Base-by-base conservation (phyloP, 495 filamentous ascomycete genomes). In the Aspergillus panamensis region DNA sequence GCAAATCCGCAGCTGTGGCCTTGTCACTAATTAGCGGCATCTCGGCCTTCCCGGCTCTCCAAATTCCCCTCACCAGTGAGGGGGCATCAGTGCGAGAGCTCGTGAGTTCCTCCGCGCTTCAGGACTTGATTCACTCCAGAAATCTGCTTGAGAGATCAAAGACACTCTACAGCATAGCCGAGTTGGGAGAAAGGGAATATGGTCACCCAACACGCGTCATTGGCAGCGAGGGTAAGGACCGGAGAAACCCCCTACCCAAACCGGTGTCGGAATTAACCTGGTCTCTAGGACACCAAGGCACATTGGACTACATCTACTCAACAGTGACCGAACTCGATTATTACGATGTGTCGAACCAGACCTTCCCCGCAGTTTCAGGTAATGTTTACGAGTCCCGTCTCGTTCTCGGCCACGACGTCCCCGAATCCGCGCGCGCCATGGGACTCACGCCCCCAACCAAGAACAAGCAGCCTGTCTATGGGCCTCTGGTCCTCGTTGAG, bases 191-290 rank as follows among this genome's bases (percentile, higher is more conserved):
- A 44, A 69, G 77, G 12, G 80, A 84, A 50, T 86, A 81, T 66
- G 75, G 76, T 56, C 84, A 84, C 55, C 84, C 83, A 3, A 87
- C 84, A 3, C 74, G 84, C 52, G 84, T 87, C 16, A 86, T 87
- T 59, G 84, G 84, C 20, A 84, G 81, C 55, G 61, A 75, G 58
- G 84, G 84, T 82, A 75, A 50, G 70, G 63, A 55, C 31, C 19
- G 17, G 9, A 7, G 7, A 30, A 8, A 48, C 40, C 32, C 56
- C 47, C 16, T 32, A 7, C 37, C 9, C 48, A 32, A 17, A 53
- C 43, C 13, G 43, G 40, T 39, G 45, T 44, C 37, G 19, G n/a
- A 35, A 53, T 51, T 29, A 29, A 21, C 17, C n/a, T 53, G 53
- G 65, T 66, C 31, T 69, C 44, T 55, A 83, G 83, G 83, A 4